phyloP scores from a whole-genome alignment of 805 yeast genomes.

The Ogataea naganishii region DNA sequence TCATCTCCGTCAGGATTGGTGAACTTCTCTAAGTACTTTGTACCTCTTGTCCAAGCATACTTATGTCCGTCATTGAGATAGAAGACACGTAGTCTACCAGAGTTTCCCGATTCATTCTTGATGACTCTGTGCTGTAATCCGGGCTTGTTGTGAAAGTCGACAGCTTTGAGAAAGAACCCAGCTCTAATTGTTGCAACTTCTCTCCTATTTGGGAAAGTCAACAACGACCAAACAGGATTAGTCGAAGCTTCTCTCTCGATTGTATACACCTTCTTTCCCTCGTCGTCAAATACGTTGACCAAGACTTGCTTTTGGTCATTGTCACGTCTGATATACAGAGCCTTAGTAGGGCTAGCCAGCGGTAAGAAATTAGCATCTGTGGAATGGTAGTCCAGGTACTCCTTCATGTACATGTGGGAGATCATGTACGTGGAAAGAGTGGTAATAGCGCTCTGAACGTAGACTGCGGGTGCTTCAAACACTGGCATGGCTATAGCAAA shows the following conservation, averaged over 20 bases:
- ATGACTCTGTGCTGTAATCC: conserved; percentile 38
- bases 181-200: conserved; percentile 44
- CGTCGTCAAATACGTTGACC: conserved; percentile 40
- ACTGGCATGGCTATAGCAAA: conserved; percentile 25
- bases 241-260: conserved; percentile 40
- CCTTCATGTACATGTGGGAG: conserved; percentile 32
- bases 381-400: conserved; percentile 28
- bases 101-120: conserved; percentile 25
- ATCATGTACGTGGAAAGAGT: conserved; percentile 33
- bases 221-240: conserved; percentile 45
- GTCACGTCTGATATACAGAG: conserved; percentile 40
- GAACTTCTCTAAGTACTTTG: conserved; percentile 42
- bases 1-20: conserved; percentile 47
- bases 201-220: conserved; percentile 31
- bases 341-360: conserved; percentile 28
- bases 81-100: conserved; percentile 38
- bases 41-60: conserved; percentile 46
- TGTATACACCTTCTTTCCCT: conserved; percentile 35
- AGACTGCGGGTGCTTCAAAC: conserved; percentile 40
- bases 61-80: conserved; percentile 43
- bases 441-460: conserved; percentile 29
- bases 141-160: conserved; percentile 39
- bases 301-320: conserved; percentile 33
- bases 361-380: conserved; percentile 34
- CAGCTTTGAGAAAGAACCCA: conserved; percentile 35